Evolutionary conservation across 306 rosid genomes (phyloP), one percentile per base, ranked within the genome.

Genomic region (Dalbergia cochinchinensis): DNA sequence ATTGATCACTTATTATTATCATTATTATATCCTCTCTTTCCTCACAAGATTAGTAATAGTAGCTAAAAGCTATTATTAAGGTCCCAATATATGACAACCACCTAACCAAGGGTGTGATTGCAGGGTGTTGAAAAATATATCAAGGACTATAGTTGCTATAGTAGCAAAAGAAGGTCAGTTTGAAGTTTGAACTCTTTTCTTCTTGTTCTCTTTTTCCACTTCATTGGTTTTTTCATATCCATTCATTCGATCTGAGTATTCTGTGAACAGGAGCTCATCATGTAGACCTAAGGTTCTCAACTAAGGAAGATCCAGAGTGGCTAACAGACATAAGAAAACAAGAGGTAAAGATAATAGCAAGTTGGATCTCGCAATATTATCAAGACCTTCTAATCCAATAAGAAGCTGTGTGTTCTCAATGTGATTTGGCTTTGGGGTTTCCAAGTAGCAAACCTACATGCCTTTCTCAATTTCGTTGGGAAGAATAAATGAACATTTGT

Each of bases 51-150:
- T 51, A 4, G 20, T 79, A 53, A 9, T 58, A 9, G 5, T 74
- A n/a, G n/a, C 16, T 47, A 48, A 77, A 20, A 39, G 11, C 1
- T 5, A 20, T 63, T 76, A 50, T 50, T 22, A 16, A 13, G 14
- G 33, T 70, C 15, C 54, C 31, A 1, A 18, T 11, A 18, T 11
- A 11, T 67, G 31, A 31, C 35, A 45, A 71, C 11, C 41, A 44
- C 7, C 60, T 78, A 59, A 73, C 8, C 14, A 44, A 10, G 55
- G 18, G 31, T 67, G 74, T 80, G 42, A 47, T 13, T 73, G 61
- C 90, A 92, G 98, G 81, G 98, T 91, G 55, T 69, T 94, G 78
- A 90, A 87, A 85, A 92, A 67, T 79, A 88, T 91, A 77, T 91
- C 97, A 20, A 18, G 63, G 2, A 82, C 86, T 12, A 22, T 91